phyloP scores from a whole-genome alignment of 1,284 basidiomycete species.

The Rhizopogon parksii region DNA sequence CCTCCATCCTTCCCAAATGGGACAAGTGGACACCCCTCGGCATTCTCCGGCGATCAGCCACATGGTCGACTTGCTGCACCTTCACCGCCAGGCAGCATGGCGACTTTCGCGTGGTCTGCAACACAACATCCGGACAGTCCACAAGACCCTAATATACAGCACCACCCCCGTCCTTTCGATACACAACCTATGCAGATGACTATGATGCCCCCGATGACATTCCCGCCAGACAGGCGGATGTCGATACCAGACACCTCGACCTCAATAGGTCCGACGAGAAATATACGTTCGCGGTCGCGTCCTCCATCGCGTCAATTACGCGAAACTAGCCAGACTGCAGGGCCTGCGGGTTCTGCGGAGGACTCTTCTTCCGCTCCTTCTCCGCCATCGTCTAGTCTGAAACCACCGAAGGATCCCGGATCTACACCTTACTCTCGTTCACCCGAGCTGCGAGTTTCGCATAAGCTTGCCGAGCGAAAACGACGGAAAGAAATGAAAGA shows the following conservation, averaged over 20 bases:
- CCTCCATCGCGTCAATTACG: conserved; percentile 60
- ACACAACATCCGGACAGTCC: conserved; percentile 41
- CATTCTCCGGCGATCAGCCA: conserved; percentile 58
- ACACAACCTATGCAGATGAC: conserved; percentile 31
- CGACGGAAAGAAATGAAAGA: conserved; percentile 97
- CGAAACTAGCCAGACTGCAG: conserved; percentile 33
- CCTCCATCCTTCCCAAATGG: conserved; percentile 61
- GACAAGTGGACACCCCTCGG: conserved; percentile 44
- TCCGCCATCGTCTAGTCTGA: conserved; percentile 24
- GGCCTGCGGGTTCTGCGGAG: conserved; percentile 32
- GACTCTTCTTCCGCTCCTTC: conserved; percentile 32
- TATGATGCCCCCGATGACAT: conserved; percentile 55
- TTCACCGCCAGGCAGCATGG: conserved; percentile 53
- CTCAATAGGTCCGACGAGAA: conserved; percentile 41
- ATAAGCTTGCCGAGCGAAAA: conserved; percentile 93
- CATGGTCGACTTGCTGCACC: conserved; percentile 52
- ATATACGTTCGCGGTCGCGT: conserved; percentile 59
- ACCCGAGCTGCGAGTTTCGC: conserved; percentile 86
- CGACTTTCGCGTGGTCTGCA: conserved; percentile 66
- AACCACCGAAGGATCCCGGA: conserved; percentile 40
- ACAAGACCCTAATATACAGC: conserved; percentile 36
- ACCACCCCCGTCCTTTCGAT: conserved; percentile 31
- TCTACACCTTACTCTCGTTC: conserved; percentile 86
- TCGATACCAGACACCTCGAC: conserved; percentile 57
- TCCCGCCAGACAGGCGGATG: conserved; percentile 62